Conservation (phyloP, 1,284 basidiomycete genomes). For the Cryptococcus sp. region DNA sequence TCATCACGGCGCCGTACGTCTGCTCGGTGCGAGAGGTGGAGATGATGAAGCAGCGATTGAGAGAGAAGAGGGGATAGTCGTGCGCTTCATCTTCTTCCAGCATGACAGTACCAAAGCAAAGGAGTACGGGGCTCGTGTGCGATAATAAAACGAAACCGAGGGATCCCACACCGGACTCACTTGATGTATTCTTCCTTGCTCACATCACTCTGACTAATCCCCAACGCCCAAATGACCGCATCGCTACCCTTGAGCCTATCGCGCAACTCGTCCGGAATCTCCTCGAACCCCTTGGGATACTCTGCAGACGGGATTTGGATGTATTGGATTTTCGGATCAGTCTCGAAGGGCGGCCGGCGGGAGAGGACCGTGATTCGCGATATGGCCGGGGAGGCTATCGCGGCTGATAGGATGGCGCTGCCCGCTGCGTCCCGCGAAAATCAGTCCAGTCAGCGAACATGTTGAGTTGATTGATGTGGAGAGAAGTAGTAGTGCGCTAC, state of each 20-base stretch:
- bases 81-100: too few relatives aligned
- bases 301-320: constrained; percentile 30
- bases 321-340: constrained; percentile 22
- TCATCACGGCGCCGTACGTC: neutral
- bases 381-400: constrained; percentile 30
- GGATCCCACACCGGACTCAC: constrained; percentile 16
- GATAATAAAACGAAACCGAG: neutral
- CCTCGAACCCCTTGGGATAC: constrained; percentile 29
- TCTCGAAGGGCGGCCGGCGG: constrained; percentile 25
- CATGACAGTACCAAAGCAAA: neutral
- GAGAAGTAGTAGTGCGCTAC: neutral
- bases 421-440: constrained; percentile 21
- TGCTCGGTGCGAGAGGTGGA: neutral
- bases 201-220: constrained; percentile 35
- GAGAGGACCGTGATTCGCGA: constrained; percentile 30
- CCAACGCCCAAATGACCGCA: constrained; percentile 36
- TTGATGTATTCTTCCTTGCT: constrained; percentile 35
- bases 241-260: constrained; percentile 20
- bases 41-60: neutral
- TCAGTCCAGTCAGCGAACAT: neutral
- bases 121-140: neutral
- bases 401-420: constrained; percentile 26
- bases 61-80: too few relatives aligned
- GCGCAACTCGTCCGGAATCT: constrained; percentile 17
- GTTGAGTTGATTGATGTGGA: neutral